These are phyloP conservation scores for Fusarium sublunatum DNA, from an alignment of 2,329 filamentous ascomycete genomes.

Conservation along the genomic window DNA sequence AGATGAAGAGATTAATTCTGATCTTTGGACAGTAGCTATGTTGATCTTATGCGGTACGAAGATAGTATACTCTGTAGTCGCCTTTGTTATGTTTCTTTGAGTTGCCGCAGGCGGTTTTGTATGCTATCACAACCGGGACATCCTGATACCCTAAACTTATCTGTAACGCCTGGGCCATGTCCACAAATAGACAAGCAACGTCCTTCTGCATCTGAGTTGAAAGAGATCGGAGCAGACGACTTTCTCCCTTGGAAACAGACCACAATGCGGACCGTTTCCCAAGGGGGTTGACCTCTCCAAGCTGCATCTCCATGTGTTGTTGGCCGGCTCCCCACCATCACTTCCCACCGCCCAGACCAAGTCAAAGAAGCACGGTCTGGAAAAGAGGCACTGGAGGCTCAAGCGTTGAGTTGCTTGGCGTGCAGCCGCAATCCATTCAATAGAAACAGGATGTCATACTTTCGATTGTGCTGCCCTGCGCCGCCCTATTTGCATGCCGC, in stretches of 20 bases:
- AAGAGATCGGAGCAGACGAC: slow-evolving; percentile 30
- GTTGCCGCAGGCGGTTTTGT: slow-evolving; percentile 35
- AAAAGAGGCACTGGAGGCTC: slow-evolving; percentile 28
- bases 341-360: slow-evolving; percentile 34
- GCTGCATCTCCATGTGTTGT: slow-evolving; percentile 46
- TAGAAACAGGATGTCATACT: slow-evolving; percentile 36
- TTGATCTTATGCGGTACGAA: slow-evolving; percentile 35
- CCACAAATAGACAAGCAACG: slow-evolving; percentile 47
- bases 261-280: slow-evolving; percentile 38
- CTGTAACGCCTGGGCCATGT: slow-evolving; percentile 40
- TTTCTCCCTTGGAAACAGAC: slow-evolving; percentile 36
- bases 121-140: slow-evolving; percentile 29
- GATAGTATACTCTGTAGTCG: slow-evolving; percentile 22
- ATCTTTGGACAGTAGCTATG: slow-evolving; percentile 39
- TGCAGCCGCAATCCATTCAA: slow-evolving; percentile 38
- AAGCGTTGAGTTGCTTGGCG: slow-evolving; percentile 38
- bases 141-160: slow-evolving; percentile 29
- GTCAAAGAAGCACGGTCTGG: slow-evolving; percentile 30
- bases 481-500: slow-evolving; percentile 39
- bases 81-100: slow-evolving; percentile 45
- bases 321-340: slow-evolving; percentile 29
- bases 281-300: slow-evolving; percentile 36
- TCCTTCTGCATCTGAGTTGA: slow-evolving; percentile 35
- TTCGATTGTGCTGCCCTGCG: slow-evolving; percentile 35
- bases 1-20: slow-evolving; percentile 21